Percentiles rank a stretch among this genome's conserved stretches.
Conservation (phyloP, 495 filamentous ascomycete genomes). For the Trichoderma virens region DNA sequence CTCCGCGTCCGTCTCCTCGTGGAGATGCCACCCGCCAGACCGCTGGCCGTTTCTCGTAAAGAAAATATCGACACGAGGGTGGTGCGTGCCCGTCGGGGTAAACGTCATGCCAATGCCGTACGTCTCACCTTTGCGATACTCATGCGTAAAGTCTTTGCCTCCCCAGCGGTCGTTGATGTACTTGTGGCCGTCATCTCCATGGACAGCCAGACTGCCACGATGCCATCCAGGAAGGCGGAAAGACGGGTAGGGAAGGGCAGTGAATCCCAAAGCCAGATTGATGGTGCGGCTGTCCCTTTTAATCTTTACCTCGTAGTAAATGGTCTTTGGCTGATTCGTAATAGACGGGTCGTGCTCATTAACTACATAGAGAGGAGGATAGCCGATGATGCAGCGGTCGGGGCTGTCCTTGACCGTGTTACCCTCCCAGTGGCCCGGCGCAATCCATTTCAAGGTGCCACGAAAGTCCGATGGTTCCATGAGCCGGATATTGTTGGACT, state of each 20-base stretch:
- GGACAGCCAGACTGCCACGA: slow-evolving; percentile 73
- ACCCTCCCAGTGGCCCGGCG: slow-evolving; percentile 38
- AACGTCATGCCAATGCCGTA: slow-evolving; percentile 63
- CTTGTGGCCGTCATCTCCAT: slow-evolving; percentile 81
- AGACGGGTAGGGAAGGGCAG: slow-evolving; percentile 72
- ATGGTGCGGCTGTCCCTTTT: slow-evolving; percentile 36
- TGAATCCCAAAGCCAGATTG: slow-evolving; percentile 68
- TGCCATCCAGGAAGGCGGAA: slow-evolving; percentile 93
- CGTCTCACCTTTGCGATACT: slow-evolving; percentile 40
- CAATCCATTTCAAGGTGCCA: slow-evolving; percentile 24
- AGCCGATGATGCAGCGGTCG: slow-evolving; percentile 54
- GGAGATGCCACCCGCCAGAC: slow-evolving; percentile 67
- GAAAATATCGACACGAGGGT: slow-evolving; percentile 58
- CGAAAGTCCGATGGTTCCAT: slow-evolving; percentile 26
- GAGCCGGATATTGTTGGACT: slow-evolving; percentile 28
- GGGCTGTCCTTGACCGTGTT: slow-evolving; percentile 22
- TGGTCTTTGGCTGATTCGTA: slow-evolving; percentile 46
- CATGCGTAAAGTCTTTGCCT: slow-evolving; percentile 59
- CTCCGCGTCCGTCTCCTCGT: slow-evolving; percentile 71
- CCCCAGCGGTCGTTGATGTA: slow-evolving; percentile 85
- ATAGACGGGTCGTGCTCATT: slow-evolving; percentile 56
- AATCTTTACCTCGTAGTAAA: slow-evolving; percentile 76
- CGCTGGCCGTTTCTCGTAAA: slow-evolving; percentile 64
- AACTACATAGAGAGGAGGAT: slow-evolving; percentile 70
- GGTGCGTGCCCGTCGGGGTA: slow-evolving; percentile 22